These are phyloP conservation scores for Boletus patriciae DNA, from an alignment of 768 basidiomycete genomes.

Conservation along the genomic window DNA sequence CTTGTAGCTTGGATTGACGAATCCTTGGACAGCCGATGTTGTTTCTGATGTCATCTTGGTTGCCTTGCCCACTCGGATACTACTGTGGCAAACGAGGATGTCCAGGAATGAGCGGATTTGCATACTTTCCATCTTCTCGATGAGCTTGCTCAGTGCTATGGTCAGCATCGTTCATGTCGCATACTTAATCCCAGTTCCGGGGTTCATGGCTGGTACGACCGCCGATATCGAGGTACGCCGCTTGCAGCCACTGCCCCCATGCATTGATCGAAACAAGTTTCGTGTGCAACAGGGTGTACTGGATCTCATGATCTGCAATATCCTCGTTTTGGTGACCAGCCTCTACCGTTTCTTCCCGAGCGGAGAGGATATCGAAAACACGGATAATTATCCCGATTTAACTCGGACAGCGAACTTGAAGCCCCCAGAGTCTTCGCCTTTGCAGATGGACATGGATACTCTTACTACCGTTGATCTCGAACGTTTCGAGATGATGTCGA, in stretches of 20 bases:
- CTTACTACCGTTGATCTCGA: conserved; percentile 18
- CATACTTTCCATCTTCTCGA: conserved; percentile 12
- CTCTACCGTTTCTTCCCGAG: conserved; percentile 9
- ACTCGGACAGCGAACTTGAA: no score
- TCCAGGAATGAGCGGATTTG: conserved; percentile 11
- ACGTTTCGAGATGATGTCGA: background rate
- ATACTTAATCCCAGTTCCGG: conserved; percentile 12
- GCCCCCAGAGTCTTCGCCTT: background rate
- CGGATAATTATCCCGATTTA: background rate
- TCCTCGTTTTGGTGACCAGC: conserved; percentile 17
- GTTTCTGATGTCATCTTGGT: conserved; percentile 11
- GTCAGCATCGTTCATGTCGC: conserved; percentile 13
- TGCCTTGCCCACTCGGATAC: conserved; percentile 6
- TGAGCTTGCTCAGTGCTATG: conserved; percentile 8
- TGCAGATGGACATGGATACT: background rate
- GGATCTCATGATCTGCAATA: conserved; percentile 15
- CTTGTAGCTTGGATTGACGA: background rate
- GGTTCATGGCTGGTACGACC: conserved; percentile 11
- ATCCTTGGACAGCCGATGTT: conserved; percentile 7
- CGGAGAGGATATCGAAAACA: conserved; percentile 1
- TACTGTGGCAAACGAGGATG: conserved; percentile 8
- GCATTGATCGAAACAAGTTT: background rate
- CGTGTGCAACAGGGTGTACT: conserved; percentile 12
- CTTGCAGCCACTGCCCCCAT: background rate
- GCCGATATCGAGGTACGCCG: conserved; percentile 15